Percentiles rank a stretch among this genome's conserved stretches.
Evolutionary conservation across 495 filamentous ascomycete species (phyloP).

Genomic region (Xylaria venustula): DNA sequence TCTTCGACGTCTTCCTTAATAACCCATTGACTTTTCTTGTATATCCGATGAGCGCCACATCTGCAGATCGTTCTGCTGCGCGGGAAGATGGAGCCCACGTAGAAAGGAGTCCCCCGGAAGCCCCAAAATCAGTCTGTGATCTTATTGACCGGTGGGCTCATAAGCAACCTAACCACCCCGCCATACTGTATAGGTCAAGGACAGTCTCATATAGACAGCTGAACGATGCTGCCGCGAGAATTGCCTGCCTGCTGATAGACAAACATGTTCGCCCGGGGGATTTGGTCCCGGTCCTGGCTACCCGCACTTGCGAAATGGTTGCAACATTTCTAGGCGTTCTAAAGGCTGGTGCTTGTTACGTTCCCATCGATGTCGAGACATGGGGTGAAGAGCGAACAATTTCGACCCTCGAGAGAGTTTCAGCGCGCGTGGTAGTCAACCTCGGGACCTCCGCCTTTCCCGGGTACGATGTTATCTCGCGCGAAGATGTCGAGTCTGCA

Average conservation of each 20-base stretch:
- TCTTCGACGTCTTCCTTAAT: too few species aligned
- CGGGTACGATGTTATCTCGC: too few species aligned
- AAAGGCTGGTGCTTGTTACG: slow-evolving; percentile 24
- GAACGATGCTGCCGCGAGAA: background rate
- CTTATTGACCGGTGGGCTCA: background rate
- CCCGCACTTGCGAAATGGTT: slow-evolving; percentile 17
- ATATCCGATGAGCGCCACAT: too few species aligned
- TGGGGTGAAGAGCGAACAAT: too few species aligned
- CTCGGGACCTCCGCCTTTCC: too few species aligned
- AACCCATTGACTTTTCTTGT: too few species aligned
- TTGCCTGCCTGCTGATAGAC: background rate
- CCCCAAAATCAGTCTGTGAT: background rate
- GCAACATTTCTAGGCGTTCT: slow-evolving; percentile 19
- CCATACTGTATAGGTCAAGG: background rate
- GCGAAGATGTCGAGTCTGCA: too few species aligned
- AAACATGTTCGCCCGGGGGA: slow-evolving; percentile 1
- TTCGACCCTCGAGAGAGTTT: too few species aligned
- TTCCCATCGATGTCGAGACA: slow-evolving; percentile 26
- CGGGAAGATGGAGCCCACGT: too few species aligned
- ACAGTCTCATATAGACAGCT: slow-evolving; percentile 1
- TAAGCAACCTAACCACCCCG: background rate
- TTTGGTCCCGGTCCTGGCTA: slow-evolving; percentile 10
- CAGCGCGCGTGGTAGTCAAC: too few species aligned
- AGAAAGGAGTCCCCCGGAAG: too few species aligned
- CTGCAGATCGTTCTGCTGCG: too few species aligned